These are phyloP conservation scores for Chalciporus piperatoides DNA, from an alignment of 1,284 basidiomycete species.

Conservation along the genomic window DNA sequence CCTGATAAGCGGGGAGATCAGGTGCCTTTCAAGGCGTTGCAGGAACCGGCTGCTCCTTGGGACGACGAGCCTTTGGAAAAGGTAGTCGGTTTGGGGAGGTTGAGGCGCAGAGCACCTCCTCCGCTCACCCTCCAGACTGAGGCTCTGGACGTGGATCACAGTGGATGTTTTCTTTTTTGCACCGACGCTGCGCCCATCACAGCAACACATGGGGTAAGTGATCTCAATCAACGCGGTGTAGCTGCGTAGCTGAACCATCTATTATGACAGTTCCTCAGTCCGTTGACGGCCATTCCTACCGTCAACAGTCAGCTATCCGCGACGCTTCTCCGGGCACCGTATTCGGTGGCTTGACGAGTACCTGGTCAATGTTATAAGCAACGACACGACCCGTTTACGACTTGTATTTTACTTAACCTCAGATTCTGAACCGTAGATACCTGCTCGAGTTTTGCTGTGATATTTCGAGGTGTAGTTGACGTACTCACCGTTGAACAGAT, in stretches of 20 bases:
- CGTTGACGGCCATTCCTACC: slow-evolving; percentile 3
- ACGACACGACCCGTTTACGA: neutral
- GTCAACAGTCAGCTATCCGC: slow-evolving; percentile 10
- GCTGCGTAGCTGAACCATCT: neutral
- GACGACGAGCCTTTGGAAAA: slow-evolving; percentile 4
- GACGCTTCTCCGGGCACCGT: neutral
- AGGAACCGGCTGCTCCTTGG: neutral
- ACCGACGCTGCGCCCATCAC: neutral
- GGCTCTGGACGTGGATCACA: neutral
- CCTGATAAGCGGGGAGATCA: neutral
- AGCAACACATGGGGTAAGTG: slow-evolving; percentile 5
- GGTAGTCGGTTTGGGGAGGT: slow-evolving; percentile 3
- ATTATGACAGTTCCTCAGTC: slow-evolving; percentile 1
- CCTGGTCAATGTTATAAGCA: neutral
- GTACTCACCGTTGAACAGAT: too few species aligned
- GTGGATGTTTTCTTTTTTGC: neutral
- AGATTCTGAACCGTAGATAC: neutral
- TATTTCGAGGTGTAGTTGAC: too few species aligned
- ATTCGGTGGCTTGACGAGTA: neutral
- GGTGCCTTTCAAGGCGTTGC: neutral
- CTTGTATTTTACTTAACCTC: neutral
- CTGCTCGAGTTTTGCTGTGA: neutral
- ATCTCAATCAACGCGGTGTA: neutral
- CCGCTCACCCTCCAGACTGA: neutral
- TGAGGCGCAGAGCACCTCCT: slow-evolving; percentile 3